Evolutionary conservation across 192 early-diverging fungal genomes (phyloP).

Genomic region (Pecoramyces ruminantium): DNA sequence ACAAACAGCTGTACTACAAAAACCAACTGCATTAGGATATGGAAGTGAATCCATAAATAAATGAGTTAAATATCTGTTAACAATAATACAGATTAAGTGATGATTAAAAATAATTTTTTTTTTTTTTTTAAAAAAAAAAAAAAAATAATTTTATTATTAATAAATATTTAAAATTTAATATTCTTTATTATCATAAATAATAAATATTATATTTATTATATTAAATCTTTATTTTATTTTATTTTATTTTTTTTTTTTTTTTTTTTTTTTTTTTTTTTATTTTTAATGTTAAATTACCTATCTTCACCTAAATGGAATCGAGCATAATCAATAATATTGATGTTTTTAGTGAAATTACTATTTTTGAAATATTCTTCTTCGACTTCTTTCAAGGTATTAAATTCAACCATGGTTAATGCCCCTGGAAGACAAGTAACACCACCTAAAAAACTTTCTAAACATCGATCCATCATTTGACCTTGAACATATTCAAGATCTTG

Average conservation of each 20-base stretch:
- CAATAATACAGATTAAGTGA: not conserved
- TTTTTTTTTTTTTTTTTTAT: not conserved
- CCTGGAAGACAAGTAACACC: conserved; percentile 19
- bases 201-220: too few species aligned
- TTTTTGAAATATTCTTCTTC: conserved; percentile 16
- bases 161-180: too few species aligned
- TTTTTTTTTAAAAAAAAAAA: too few species aligned
- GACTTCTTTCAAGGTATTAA: conserved; percentile 8
- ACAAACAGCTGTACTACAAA: conserved; percentile 14
- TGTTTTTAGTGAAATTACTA: conserved; percentile 8
- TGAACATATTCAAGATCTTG: conserved; percentile 26
- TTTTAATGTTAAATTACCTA: not conserved
- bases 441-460: conserved; percentile 15
- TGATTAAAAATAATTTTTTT: too few species aligned
- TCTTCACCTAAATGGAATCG: conserved; percentile 25
- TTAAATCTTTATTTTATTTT: not conserved
- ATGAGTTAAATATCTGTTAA: conserved; percentile 19
- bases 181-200: too few species aligned
- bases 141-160: too few species aligned
- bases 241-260: not conserved
- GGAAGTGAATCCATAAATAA: conserved; percentile 15
- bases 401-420: conserved; percentile 17
- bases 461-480: conserved; percentile 16
- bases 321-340: conserved; percentile 16
- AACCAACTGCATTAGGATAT: conserved; percentile 11